These are phyloP conservation scores for Erysimum cheiri DNA, from an alignment of 441 rosid genomes.

Conservation along the genomic window DNA sequence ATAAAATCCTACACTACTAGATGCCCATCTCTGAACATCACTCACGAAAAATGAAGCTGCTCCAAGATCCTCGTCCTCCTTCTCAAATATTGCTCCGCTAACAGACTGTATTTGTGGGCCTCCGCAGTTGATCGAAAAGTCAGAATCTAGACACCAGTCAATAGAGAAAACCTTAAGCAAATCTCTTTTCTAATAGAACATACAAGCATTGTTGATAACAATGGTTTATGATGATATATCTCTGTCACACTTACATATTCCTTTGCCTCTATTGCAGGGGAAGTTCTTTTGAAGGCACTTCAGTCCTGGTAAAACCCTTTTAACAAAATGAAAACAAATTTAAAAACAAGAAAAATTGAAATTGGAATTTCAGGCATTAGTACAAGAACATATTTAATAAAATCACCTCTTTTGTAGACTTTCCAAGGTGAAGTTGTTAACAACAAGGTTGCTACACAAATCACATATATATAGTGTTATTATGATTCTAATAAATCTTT, in stretches of 20 bases:
- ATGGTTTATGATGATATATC: too few species aligned
- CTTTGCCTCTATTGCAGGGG: too few species aligned
- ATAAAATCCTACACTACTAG: constrained; percentile 59
- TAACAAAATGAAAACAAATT: too few species aligned
- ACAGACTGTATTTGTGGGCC: constrained; percentile 45
- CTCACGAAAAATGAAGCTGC: constrained; percentile 37
- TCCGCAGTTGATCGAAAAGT: constrained; percentile 63
- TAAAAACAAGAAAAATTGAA: background rate
- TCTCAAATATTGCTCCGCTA: constrained; percentile 38
- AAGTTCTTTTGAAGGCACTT: too few species aligned
- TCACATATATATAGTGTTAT: background rate
- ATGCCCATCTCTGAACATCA: constrained; percentile 58
- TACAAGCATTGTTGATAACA: background rate
- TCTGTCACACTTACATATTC: background rate
- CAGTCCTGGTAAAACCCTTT: too few species aligned
- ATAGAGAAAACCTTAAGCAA: background rate
- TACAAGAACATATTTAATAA: background rate
- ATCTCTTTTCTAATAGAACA: background rate
- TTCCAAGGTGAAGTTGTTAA: background rate
- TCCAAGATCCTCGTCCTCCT: constrained; percentile 36
- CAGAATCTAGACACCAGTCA: constrained; percentile 49
- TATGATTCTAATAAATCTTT: too few species aligned
- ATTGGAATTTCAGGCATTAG: background rate
- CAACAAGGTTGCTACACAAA: background rate
- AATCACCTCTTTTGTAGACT: background rate